Base-by-base conservation (phyloP, 768 basidiomycete species). In the Macrolepiota albuminosa region DNA sequence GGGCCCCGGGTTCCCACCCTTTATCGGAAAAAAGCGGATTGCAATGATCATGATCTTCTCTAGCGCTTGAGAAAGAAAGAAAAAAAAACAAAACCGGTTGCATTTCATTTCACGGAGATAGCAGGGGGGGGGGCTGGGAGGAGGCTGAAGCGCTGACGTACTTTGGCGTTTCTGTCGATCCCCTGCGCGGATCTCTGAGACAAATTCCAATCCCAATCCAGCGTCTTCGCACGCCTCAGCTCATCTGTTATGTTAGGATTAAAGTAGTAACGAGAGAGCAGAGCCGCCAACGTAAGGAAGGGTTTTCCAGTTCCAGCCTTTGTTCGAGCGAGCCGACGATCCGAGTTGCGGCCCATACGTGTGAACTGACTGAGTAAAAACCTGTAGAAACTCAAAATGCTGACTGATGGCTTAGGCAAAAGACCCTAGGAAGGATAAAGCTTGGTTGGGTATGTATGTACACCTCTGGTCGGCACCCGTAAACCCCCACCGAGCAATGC, bases 31-130 rank as follows among this genome's bases (percentile, higher is more conserved):
- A 51, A 49, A 24, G 8, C n/a, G 42, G 42, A 33, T 42, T 24
- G 13, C 9, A 24, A 7, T 13, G 29, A 50, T 57, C 39, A 21
- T 21, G 21, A 21, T 21, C 21, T 21, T 21, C 24, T 9, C 40
- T 29, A 11, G 33, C 10, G 3, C 42, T 43, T 43, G n/a, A n/a
- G n/a, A 42, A n/a, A n/a, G 8, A 11, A n/a, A 29, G 26, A 9
- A n/a, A 24, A 14, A 39, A 39, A 40, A 16, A 6, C 16, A 6
- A 18, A 6, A 29, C 29, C 29, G 5, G 6, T n/a, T 42, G 29
- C 34, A 18, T 40, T 60, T 51, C 34, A 18, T 40, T 60, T 51
- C 36, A 21, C 54, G 59, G 54, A 56, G 47, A 56, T 60, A 48
- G 40, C 26, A 40, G 29, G 29, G 56, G 3, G 0, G 1, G 3